These are phyloP conservation scores for Parachaetomium inaequale DNA, from an alignment of 495 filamentous ascomycete genomes.

Conservation along the genomic window DNA sequence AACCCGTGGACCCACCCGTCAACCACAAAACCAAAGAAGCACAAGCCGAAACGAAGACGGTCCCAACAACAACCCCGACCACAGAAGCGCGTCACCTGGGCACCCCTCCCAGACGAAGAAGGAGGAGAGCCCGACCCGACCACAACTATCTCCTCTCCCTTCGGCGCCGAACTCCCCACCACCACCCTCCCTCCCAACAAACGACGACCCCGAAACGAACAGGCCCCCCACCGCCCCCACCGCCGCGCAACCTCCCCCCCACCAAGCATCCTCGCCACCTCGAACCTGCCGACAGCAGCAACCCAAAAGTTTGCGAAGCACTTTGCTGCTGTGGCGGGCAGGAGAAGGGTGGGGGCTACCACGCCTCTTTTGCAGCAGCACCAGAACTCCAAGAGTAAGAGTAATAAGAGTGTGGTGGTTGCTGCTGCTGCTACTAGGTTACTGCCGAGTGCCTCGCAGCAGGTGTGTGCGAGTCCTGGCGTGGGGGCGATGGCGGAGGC, in stretches of 20 bases:
- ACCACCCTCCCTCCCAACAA: not conserved
- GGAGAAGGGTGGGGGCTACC: conserved; percentile 3
- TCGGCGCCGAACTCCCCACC: not conserved
- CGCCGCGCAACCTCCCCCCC: conserved; percentile 27
- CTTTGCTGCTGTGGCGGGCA: conserved; percentile 35
- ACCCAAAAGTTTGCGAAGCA: conserved; percentile 33
- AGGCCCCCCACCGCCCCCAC: not conserved
- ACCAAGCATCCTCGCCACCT: conserved; percentile 15
- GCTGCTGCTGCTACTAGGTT: conserved; percentile 9
- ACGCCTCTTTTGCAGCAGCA: not conserved
- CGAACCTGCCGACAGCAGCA: conserved; percentile 13
- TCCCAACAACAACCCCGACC: not conserved
- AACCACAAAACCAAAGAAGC: conserved; percentile 10
- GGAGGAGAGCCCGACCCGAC: too few species aligned
- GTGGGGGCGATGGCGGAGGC: conserved; percentile 41
- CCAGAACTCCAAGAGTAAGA: too few species aligned
- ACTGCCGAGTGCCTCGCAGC: conserved; percentile 43
- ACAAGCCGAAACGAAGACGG: not conserved
- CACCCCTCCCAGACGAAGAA: conserved; percentile 24
- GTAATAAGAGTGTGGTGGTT: too few species aligned
- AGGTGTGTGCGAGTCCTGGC: conserved; percentile 35
- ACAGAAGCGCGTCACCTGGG: conserved; percentile 32
- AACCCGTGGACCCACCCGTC: conserved; percentile 26
- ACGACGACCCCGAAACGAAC: not conserved
- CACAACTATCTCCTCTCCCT: not conserved